A percentile compares a stretch with the other conserved stretches of the same genome.
Conservation (phyloP, 176 grass and related monocot species). For the Aegilops sharonensis region DNA sequence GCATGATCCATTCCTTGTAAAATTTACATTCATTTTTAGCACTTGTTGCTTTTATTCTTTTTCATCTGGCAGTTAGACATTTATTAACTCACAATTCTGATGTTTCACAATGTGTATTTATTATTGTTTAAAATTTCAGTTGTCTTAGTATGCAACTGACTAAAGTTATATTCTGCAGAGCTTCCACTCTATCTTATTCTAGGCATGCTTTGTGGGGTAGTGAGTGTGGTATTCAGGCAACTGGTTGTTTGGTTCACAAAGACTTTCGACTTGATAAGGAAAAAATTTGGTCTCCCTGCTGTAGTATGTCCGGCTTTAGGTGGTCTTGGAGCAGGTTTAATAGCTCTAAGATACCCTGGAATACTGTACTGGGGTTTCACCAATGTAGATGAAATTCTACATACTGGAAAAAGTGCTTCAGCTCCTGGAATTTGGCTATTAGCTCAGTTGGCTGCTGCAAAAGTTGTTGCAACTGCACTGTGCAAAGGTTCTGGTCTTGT, state of each 20-base stretch:
- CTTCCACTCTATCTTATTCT: conserved; percentile 95
- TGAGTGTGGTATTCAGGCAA: conserved; percentile 82
- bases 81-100: background rate
- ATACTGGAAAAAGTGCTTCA: conserved; percentile 95
- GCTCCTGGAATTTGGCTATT: conserved; percentile 97
- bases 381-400: conserved; percentile 95
- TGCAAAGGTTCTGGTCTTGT: conserved; percentile 99
- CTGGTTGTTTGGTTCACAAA: conserved; percentile 95
- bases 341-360: conserved; percentile 96
- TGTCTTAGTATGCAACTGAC: conserved; percentile 30
- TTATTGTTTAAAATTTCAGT: background rate
- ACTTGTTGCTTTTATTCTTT: background rate
- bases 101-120: background rate
- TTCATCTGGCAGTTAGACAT: background rate
- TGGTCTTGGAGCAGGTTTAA: conserved; percentile 89
- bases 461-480: conserved; percentile 97
- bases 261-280: conserved; percentile 82
- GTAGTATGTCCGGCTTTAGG: conserved; percentile 94
- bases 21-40: background rate
- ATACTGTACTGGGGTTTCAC: conserved; percentile 98
- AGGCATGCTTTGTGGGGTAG: conserved; percentile 91
- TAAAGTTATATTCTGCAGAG: conserved; percentile 56
- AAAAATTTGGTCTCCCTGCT: conserved; percentile 82
- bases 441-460: conserved; percentile 83
- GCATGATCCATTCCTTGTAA: conserved; percentile 6